A percentile compares a stretch with the other conserved stretches of the same genome.
Conservation (phyloP, 768 basidiomycete species). For the Panus rudis region DNA sequence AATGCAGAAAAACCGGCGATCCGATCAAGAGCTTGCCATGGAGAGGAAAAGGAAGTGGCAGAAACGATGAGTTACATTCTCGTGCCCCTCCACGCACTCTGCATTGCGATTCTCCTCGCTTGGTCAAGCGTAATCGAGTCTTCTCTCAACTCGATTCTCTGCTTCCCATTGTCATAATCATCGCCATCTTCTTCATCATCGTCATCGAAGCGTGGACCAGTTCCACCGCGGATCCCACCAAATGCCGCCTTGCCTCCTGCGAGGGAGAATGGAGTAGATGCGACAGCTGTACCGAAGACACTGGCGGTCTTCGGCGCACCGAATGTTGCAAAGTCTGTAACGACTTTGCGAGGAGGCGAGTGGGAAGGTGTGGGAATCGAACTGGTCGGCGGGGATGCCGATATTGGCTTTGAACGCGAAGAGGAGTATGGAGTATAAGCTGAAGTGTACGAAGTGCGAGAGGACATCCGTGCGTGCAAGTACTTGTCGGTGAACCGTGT, state of each 20-base stretch:
- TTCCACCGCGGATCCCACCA: conserved; percentile 56
- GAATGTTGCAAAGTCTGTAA: conserved; percentile 84
- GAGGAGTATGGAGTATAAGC: conserved; percentile 40
- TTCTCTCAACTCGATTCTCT: conserved; percentile 71
- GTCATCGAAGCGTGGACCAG: conserved; percentile 28
- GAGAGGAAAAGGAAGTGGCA: too few species aligned
- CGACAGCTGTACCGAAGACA: conserved; percentile 80
- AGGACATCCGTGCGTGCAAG: conserved; percentile 60
- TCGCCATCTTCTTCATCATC: conserved; percentile 73
- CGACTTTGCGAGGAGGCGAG: conserved; percentile 83
- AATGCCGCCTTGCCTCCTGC: conserved; percentile 81
- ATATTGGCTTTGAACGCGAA: conserved; percentile 33
- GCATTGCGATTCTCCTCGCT: conserved; percentile 83
- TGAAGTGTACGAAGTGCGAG: conserved; percentile 42
- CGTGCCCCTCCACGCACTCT: conserved; percentile 80
- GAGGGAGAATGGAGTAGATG: conserved; percentile 71
- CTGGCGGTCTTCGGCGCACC: conserved; percentile 67
- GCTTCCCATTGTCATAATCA: conserved; percentile 48
- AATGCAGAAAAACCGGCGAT: too few species aligned
- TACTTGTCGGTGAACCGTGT: conserved; percentile 98
- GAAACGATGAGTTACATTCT: too few species aligned
- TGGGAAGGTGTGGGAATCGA: conserved; percentile 22
- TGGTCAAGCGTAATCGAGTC: conserved; percentile 91
- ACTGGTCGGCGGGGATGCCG: conserved; percentile 24
- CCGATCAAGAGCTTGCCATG: too few species aligned